Evolutionary conservation across 1,139 yeast species (phyloP).

Genomic region (Zhuliangozyma blackwelliae): DNA sequence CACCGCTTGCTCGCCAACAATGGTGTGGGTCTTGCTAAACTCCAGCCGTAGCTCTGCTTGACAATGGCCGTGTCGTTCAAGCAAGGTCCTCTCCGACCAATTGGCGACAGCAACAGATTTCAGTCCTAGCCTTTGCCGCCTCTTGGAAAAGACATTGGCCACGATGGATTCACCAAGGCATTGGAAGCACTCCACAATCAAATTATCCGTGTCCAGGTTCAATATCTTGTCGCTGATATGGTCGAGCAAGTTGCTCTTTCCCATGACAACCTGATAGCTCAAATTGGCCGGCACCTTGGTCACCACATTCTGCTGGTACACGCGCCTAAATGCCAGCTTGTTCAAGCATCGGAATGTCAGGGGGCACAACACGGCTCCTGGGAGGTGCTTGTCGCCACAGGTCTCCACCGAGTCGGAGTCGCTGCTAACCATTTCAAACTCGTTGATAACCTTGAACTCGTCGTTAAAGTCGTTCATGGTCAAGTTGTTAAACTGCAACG

Average conservation of each 20-base stretch:
- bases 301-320: conserved; percentile 1
- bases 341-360: conserved; percentile 4
- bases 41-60: conserved; percentile 6
- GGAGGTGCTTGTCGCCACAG: conserved; percentile 3
- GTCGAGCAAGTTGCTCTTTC: conserved; percentile 11
- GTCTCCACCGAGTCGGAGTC: not conserved
- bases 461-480: conserved; percentile 17
- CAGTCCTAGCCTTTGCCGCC: conserved; percentile 2
- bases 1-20: not conserved
- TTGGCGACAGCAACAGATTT: conserved; percentile 3
- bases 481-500: conserved; percentile 21
- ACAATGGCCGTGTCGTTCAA: conserved; percentile 16
- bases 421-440: conserved; percentile 2
- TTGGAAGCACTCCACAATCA: conserved; percentile 9
- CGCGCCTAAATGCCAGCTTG: conserved; percentile 3
- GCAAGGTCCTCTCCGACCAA: conserved; percentile 11
- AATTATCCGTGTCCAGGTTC: not conserved
- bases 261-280: conserved; percentile 11
- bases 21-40: too few species aligned
- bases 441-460: conserved; percentile 15
- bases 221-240: conserved; percentile 8
- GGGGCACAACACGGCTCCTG: conserved; percentile 7
- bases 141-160: conserved; percentile 11
- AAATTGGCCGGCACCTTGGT: conserved; percentile 9
- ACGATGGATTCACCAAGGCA: conserved; percentile 19